These are phyloP conservation scores for Metrosideros polymorpha DNA, from an alignment of 441 rosid genomes.

Conservation along the genomic window DNA sequence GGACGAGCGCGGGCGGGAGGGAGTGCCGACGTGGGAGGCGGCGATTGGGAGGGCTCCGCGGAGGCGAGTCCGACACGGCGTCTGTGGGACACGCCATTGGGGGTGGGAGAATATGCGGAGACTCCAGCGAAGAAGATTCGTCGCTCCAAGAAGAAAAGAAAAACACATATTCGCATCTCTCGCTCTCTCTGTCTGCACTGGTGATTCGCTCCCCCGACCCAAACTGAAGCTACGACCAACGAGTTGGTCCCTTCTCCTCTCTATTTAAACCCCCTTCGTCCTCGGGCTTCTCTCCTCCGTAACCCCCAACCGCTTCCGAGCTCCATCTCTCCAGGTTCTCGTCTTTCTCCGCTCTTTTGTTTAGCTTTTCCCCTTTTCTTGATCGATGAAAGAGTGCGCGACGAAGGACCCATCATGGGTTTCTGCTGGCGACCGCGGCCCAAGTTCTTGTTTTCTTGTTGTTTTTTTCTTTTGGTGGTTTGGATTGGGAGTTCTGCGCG, in stretches of 20 bases:
- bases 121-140: neutral
- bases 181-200: neutral
- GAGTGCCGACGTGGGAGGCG: neutral
- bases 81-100: neutral
- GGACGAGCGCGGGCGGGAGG: neutral
- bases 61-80: neutral
- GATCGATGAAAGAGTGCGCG: neutral
- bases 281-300: neutral
- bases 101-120: neutral
- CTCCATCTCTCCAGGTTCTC: neutral
- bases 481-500: neutral
- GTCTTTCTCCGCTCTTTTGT: too few relatives aligned
- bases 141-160: neutral
- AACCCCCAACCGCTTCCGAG: neutral
- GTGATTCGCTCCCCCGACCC: neutral
- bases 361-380: neutral
- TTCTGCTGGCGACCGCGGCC: neutral
- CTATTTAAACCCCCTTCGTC: neutral
- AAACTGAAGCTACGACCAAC: neutral
- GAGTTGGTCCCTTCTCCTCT: neutral
- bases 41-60: neutral
- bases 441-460: neutral
- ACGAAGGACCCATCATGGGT: neutral
- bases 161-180: neutral
- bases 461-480: neutral